A percentile compares a stretch with the other conserved stretches of the same genome.
phyloP scores from a whole-genome alignment of 257 asterid genomes.

The Capsicum chinense region DNA sequence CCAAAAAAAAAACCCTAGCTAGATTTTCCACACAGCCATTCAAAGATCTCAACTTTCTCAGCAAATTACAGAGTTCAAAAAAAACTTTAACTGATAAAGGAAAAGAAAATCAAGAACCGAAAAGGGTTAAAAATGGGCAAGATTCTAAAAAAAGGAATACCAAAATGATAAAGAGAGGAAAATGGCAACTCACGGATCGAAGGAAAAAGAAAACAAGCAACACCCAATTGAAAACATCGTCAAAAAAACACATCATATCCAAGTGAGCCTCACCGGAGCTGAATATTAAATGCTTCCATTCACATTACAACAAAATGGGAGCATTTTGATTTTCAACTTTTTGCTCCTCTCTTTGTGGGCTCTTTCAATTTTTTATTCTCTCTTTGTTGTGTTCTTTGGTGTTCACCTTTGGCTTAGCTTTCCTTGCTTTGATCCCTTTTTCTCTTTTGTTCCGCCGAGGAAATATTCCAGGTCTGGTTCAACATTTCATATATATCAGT shows the following conservation, averaged over 20 bases:
- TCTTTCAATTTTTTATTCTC: neutral
- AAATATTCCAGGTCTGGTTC: conserved; percentile 1
- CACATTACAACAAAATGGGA: conserved; percentile 25
- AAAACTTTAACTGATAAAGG: neutral
- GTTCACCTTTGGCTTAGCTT: neutral
- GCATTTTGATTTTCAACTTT: conserved; percentile 5
- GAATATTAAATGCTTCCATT: neutral
- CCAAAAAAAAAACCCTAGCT: conserved; percentile 17
- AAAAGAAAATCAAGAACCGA: neutral
- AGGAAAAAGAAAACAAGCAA: neutral
- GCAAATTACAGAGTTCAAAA: neutral
- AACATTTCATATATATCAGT: neutral
- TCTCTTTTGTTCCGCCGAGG: neutral
- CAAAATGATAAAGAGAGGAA: conserved; percentile 2
- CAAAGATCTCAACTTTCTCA: conserved; percentile 19
- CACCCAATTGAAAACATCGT: conserved; percentile 29
- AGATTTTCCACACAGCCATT: neutral
- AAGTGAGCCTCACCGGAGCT: neutral
- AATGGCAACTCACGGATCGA: conserved; percentile 26
- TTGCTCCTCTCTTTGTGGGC: neutral
- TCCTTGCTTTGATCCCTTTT: neutral
- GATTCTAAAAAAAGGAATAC: neutral
- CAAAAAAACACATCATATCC: neutral
- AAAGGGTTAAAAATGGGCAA: neutral
- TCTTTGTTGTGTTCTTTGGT: neutral